phyloP scores from a whole-genome alignment of 768 basidiomycete species.

The Pulveroboletus sp. region DNA sequence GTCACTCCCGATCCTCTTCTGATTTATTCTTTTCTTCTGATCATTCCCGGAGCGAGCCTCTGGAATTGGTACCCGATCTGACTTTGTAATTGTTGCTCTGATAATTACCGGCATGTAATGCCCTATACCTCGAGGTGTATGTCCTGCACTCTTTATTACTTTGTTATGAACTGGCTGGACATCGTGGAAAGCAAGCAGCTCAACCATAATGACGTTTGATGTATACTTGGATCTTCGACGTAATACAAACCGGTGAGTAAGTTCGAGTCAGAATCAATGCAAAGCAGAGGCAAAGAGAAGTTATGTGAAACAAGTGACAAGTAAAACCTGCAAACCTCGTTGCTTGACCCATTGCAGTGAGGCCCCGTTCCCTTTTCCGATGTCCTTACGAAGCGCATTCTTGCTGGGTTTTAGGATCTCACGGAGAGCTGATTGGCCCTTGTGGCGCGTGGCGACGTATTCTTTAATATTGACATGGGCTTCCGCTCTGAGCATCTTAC shows the following conservation, averaged over 20 bases:
- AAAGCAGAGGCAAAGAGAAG: neutral
- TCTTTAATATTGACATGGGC: slow-evolving; percentile 72
- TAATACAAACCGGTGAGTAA: neutral
- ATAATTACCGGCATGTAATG: slow-evolving; percentile 12
- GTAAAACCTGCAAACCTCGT: slow-evolving; percentile 56
- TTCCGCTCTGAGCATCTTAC: slow-evolving; percentile 56
- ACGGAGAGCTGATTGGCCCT: slow-evolving; percentile 59
- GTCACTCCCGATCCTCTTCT: neutral
- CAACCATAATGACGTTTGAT: neutral
- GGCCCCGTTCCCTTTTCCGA: slow-evolving; percentile 45
- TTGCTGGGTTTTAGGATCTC: slow-evolving; percentile 58
- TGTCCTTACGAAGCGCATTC: slow-evolving; percentile 56
- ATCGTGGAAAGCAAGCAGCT: neutral
- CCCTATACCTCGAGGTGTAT: slow-evolving; percentile 19
- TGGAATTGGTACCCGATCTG: neutral
- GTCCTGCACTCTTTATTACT: slow-evolving; percentile 2
- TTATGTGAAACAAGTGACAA: slow-evolving; percentile 47
- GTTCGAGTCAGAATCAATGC: neutral
- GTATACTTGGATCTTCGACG: neutral
- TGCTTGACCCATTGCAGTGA: slow-evolving; percentile 59
- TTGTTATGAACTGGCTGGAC: neutral
- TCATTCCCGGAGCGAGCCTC: slow-evolving; percentile 7
- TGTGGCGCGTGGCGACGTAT: slow-evolving; percentile 60
- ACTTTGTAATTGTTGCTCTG: slow-evolving; percentile 1
- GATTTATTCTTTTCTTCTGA: neutral